Percentiles rank a stretch among this genome's conserved stretches.
These are phyloP conservation scores for Backusella macrospora DNA, from an alignment of 192 early-diverging fungal species.

Conservation along the genomic window DNA sequence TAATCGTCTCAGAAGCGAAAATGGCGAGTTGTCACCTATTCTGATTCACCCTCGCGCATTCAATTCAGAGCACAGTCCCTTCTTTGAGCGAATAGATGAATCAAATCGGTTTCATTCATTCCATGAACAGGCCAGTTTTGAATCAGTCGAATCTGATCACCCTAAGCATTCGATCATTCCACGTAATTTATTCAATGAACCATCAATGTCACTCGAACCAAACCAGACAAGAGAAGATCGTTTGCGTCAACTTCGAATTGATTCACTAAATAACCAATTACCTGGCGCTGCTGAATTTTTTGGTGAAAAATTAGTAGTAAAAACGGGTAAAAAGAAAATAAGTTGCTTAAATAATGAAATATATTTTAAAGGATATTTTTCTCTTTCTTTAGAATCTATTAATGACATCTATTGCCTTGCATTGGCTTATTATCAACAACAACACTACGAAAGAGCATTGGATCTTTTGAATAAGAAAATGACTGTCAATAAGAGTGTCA, in stretches of 20 bases:
- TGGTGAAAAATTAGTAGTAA: constrained; percentile 66
- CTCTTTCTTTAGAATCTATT: constrained; percentile 40
- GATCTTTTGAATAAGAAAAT: constrained; percentile 49
- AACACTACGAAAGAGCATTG: constrained; percentile 50
- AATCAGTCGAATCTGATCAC: neutral
- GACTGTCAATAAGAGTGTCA: constrained; percentile 43
- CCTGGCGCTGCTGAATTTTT: constrained; percentile 63
- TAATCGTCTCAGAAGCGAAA: neutral
- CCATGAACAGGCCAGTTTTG: neutral
- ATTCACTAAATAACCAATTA: constrained; percentile 55
- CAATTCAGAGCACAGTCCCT: constrained; percentile 4
- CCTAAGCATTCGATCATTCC: neutral
- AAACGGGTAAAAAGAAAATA: constrained; percentile 51
- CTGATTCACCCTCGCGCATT: neutral
- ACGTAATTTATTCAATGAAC: constrained; percentile 13
- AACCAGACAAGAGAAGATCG: constrained; percentile 41
- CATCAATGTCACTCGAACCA: neutral
- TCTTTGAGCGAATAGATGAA: neutral
- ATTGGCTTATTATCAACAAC: constrained; percentile 49
- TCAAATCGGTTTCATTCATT: neutral
- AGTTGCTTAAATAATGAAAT: neutral
- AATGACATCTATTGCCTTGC: constrained; percentile 56
- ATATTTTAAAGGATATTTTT: constrained; percentile 1
- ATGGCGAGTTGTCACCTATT: neutral
- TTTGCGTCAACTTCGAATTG: constrained; percentile 53